Evolutionary conservation across 129 eudicot genomes (phyloP).

Genomic region (Chrysanthemum lavandulifolium): DNA sequence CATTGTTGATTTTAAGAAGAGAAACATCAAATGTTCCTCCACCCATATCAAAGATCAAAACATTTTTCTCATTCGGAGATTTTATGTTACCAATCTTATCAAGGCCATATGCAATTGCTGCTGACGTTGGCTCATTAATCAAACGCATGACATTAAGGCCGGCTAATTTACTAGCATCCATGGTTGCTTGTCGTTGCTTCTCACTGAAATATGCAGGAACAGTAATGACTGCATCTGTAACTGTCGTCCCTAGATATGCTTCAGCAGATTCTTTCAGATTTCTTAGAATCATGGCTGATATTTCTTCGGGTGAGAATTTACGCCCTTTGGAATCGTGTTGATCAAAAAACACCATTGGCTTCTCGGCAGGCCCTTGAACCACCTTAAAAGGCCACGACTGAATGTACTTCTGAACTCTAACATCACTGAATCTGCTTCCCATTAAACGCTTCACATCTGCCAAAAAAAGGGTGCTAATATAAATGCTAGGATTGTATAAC

Average conservation of each 20-base stretch:
- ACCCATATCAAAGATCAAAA: constrained; percentile 3
- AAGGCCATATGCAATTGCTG: constrained; percentile 8
- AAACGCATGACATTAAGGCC: constrained; percentile 13
- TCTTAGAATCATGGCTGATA: constrained; percentile 18
- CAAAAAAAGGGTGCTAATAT: background rate
- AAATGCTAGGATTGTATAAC: background rate
- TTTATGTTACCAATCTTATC: background rate
- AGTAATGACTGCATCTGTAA: constrained; percentile 18
- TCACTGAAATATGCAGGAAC: constrained; percentile 30
- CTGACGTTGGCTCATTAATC: background rate
- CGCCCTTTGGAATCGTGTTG: background rate
- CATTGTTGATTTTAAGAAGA: constrained; percentile 16
- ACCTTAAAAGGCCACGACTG: constrained; percentile 22
- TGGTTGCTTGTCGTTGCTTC: constrained; percentile 19
- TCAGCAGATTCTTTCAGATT: constrained; percentile 21
- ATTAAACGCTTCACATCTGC: constrained; percentile 25
- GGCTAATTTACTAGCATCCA: constrained; percentile 10
- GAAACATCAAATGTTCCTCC: constrained; percentile 28
- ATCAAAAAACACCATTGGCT: constrained; percentile 7
- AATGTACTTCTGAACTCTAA: constrained; percentile 3
- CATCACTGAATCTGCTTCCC: constrained; percentile 20
- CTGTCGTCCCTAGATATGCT: constrained; percentile 14
- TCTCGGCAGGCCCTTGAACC: background rate
- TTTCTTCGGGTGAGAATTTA: constrained; percentile 24
- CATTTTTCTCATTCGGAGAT: constrained; percentile 9